Evolutionary conservation across 2,329 filamentous ascomycete species (phyloP).

Genomic region (Cercospora canescens): DNA sequence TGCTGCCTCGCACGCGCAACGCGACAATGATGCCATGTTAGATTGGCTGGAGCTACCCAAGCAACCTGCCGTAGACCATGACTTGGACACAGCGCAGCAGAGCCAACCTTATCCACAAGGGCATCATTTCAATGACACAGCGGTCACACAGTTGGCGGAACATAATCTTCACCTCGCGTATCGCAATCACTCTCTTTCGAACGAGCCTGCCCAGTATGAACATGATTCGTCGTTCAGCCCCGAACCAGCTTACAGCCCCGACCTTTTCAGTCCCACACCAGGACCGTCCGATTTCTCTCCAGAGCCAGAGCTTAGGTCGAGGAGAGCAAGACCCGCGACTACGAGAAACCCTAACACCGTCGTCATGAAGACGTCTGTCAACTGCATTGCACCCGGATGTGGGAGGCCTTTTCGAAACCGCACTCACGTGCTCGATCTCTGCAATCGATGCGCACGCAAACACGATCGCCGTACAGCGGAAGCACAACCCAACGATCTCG

Average conservation of each 20-base stretch:
- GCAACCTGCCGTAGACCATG: neutral
- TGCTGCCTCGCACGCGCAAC: neutral
- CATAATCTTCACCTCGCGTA: constrained; percentile 8
- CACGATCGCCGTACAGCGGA: constrained; percentile 16
- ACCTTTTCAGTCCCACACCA: constrained; percentile 1
- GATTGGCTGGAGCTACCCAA: neutral
- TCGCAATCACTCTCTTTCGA: neutral
- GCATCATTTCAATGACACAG: neutral
- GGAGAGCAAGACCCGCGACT: neutral
- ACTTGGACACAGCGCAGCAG: neutral
- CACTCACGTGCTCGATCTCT: constrained; percentile 11
- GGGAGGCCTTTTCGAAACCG: constrained; percentile 10
- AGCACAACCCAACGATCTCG: constrained; percentile 13
- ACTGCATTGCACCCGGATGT: constrained; percentile 10
- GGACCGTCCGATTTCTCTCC: constrained; percentile 5
- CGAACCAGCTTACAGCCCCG: neutral
- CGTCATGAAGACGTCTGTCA: constrained; percentile 5
- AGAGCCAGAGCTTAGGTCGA: neutral
- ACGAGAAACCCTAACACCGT: neutral
- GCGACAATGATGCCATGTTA: neutral
- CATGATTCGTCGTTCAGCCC: constrained; percentile 1
- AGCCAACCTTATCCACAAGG: neutral
- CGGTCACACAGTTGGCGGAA: constrained; percentile 3
- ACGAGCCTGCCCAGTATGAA: neutral
- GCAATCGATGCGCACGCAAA: constrained; percentile 21